phyloP scores from a whole-genome alignment of 495 filamentous ascomycete genomes.

The Aspergillus ellipticus region DNA sequence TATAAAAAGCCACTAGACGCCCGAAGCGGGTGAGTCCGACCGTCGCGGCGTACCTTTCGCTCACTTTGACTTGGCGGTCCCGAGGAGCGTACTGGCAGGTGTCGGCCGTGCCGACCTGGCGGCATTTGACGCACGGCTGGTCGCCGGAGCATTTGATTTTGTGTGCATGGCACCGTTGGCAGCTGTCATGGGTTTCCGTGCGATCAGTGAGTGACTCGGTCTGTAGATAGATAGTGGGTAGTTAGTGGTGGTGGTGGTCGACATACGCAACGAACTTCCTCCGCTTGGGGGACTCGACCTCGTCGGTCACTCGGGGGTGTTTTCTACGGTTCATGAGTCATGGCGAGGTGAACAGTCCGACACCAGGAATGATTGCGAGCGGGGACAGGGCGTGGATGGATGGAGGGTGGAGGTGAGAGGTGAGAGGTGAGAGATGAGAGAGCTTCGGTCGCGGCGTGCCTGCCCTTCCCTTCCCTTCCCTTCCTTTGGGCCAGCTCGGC shows the following conservation, averaged over 20 bases:
- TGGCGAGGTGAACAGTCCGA: neutral
- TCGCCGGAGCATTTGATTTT: conserved; percentile 48
- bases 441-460: too few relatives aligned
- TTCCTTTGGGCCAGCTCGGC: too few relatives aligned
- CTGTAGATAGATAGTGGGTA: too few relatives aligned
- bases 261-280: conserved; percentile 39
- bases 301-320: conserved; percentile 5
- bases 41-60: conserved; percentile 33
- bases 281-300: conserved; percentile 21
- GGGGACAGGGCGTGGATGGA: neutral
- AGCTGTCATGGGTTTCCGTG: conserved; percentile 24
- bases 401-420: neutral
- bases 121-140: conserved; percentile 39
- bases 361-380: neutral
- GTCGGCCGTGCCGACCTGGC: conserved; percentile 31
- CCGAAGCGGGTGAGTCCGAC: neutral
- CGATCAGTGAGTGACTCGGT: neutral
- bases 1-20: neutral
- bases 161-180: conserved; percentile 43
- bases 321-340: conserved; percentile 17
- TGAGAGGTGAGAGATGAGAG: neutral
- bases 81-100: conserved; percentile 38
- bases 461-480: too few relatives aligned
- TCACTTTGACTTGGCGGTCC: conserved; percentile 44
- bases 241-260: too few relatives aligned